These are phyloP conservation scores for Boletus edulis DNA, from an alignment of 768 basidiomycete genomes.

Conservation along the genomic window DNA sequence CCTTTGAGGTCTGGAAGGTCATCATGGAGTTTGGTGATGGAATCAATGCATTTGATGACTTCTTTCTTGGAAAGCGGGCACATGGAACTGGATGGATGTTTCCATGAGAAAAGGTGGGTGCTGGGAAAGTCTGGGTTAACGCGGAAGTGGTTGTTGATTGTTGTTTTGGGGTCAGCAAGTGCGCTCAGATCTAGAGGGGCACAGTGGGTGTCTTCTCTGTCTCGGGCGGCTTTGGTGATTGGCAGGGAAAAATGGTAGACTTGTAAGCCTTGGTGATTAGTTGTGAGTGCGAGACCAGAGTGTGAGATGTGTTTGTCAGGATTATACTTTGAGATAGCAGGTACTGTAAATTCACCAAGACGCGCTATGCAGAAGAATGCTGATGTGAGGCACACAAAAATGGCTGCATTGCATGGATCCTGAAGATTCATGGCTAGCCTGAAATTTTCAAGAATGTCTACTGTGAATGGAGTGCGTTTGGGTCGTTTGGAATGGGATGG, in stretches of 20 bases:
- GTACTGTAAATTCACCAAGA: too few relatives aligned
- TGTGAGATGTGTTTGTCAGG: too few relatives aligned
- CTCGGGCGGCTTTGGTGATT: not conserved
- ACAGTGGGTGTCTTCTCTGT: not conserved
- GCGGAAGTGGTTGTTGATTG: not conserved
- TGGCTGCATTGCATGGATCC: too few relatives aligned
- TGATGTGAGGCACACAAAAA: too few relatives aligned
- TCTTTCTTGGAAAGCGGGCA: not conserved
- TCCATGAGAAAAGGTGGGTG: constrained; percentile 2
- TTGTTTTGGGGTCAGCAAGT: not conserved
- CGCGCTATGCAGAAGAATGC: too few relatives aligned
- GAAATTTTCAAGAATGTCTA: too few relatives aligned
- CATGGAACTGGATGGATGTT: not conserved
- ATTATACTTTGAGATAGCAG: too few relatives aligned
- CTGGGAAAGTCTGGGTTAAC: not conserved
- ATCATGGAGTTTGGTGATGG: not conserved
- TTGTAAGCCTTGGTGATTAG: too few relatives aligned
- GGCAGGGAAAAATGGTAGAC: not conserved
- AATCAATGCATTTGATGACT: not conserved
- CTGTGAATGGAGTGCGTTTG: too few relatives aligned
- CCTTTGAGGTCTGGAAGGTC: not conserved
- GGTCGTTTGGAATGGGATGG: too few relatives aligned
- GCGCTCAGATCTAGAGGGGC: not conserved
- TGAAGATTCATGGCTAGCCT: too few relatives aligned
- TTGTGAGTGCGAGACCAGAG: too few relatives aligned